Evolutionary conservation across 495 filamentous ascomycete genomes (phyloP).

Genomic region (Penicillium pulvis): DNA sequence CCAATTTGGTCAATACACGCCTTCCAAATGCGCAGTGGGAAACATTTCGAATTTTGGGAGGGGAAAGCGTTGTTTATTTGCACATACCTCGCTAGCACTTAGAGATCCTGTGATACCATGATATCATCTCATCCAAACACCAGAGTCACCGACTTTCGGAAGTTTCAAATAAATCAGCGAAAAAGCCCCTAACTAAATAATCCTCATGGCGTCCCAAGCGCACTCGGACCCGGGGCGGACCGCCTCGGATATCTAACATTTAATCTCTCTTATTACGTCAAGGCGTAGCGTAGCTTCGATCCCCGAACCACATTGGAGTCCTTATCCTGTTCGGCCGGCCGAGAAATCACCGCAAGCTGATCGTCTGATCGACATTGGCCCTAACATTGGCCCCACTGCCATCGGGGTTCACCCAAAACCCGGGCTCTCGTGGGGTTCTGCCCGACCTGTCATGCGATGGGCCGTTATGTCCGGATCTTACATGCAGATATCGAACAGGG

Average conservation of each 20-base stretch:
- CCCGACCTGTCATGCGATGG: background rate
- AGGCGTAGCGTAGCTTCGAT: background rate
- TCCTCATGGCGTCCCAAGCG: background rate
- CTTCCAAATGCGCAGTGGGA: background rate
- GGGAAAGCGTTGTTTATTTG: background rate
- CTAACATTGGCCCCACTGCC: slow-evolving; percentile 3
- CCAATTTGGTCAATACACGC: slow-evolving; percentile 1
- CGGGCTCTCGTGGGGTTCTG: background rate
- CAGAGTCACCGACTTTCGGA: background rate
- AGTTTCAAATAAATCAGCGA: slow-evolving; percentile 3
- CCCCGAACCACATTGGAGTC: background rate
- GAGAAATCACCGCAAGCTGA: slow-evolving; percentile 22
- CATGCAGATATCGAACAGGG: background rate
- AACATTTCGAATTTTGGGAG: background rate
- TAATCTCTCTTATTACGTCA: background rate
- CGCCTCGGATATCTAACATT: background rate
- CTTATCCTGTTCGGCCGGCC: slow-evolving; percentile 20
- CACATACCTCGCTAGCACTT: slow-evolving; percentile 2
- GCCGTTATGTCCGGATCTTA: background rate
- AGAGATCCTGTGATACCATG: background rate
- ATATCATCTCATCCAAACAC: background rate
- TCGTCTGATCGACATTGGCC: slow-evolving; percentile 13
- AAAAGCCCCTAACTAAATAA: background rate
- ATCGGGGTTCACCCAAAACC: background rate
- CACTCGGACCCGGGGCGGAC: background rate